A percentile compares a stretch with the other conserved stretches of the same genome.
Evolutionary conservation across 2,329 filamentous ascomycete species (phyloP).

Genomic region (Pseudogymnoascus sp.): DNA sequence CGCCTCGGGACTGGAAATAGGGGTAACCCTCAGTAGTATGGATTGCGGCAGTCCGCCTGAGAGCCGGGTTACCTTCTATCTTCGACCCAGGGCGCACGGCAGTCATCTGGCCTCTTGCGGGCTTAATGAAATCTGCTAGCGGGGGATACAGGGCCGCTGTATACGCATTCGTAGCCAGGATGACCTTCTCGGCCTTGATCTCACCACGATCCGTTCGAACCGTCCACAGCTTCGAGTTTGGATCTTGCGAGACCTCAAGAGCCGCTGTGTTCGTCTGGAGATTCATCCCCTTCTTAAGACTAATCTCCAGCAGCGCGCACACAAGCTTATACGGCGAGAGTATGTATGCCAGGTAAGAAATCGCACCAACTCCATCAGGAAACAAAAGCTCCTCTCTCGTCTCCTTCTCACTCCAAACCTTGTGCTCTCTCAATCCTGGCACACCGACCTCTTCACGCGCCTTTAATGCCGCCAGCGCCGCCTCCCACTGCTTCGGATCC

Average conservation of each 20-base stretch:
- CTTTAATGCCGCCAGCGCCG: not conserved
- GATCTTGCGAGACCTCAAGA: conserved; percentile 17
- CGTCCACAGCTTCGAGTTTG: conserved; percentile 34
- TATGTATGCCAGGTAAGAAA: conserved; percentile 40
- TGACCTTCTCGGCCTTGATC: conserved; percentile 37
- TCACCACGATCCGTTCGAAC: conserved; percentile 39
- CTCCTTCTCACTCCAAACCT: conserved; percentile 4
- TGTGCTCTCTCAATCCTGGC: not conserved
- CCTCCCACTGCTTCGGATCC: conserved; percentile 6
- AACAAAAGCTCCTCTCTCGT: conserved; percentile 27
- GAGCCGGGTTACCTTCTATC: conserved; percentile 26
- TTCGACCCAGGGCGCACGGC: conserved; percentile 32
- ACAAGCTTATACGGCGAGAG: conserved; percentile 24
- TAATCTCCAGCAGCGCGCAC: conserved; percentile 22
- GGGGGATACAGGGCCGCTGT: conserved; percentile 39
- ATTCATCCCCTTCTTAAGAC: conserved; percentile 15
- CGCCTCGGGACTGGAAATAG: conserved; percentile 1
- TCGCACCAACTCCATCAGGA: conserved; percentile 38
- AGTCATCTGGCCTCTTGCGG: conserved; percentile 44
- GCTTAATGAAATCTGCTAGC: conserved; percentile 39
- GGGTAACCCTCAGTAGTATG: not conserved
- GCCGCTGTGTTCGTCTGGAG: conserved; percentile 23
- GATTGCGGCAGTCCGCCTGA: conserved; percentile 25
- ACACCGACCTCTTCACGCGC: conserved; percentile 22
- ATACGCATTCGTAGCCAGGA: conserved; percentile 50